Conservation (phyloP, 768 basidiomycete species). For the Mycena crocata region DNA sequence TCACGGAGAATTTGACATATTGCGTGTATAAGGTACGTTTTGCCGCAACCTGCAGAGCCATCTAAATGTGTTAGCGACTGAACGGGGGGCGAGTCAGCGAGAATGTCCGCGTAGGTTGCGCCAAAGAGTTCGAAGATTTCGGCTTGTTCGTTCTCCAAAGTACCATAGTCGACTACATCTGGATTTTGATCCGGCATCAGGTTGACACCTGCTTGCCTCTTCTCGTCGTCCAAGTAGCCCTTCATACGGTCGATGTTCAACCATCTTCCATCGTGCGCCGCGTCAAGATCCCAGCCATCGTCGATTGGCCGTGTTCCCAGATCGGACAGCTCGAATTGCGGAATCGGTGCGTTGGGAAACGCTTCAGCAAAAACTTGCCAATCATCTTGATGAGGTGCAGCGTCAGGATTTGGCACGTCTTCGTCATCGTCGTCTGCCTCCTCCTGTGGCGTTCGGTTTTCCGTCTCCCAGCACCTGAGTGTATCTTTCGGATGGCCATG, state of each 20-base stretch:
- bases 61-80: constrained; percentile 12
- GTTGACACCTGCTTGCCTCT: not conserved
- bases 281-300: constrained; percentile 10
- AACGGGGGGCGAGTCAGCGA: not conserved
- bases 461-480: constrained; percentile 7
- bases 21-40: constrained; percentile 23
- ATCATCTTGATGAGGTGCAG: not conserved
- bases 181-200: not conserved
- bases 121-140: not conserved
- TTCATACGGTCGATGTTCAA: constrained; percentile 8
- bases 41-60: constrained; percentile 25
- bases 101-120: not conserved
- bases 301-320: constrained; percentile 26
- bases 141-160: constrained; percentile 3
- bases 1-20: constrained; percentile 16
- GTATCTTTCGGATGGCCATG: constrained; percentile 9
- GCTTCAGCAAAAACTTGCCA: constrained; percentile 17
- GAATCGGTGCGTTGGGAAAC: constrained; percentile 4
- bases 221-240: not conserved
- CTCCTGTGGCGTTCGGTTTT: not conserved
- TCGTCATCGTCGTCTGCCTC: constrained; percentile 18
- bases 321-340: constrained; percentile 5
- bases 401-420: not conserved
- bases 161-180: not conserved
- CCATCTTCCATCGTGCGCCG: constrained; percentile 1